These are phyloP conservation scores for Lineolata rhizophorae DNA, from an alignment of 495 filamentous ascomycete genomes.

Conservation along the genomic window DNA sequence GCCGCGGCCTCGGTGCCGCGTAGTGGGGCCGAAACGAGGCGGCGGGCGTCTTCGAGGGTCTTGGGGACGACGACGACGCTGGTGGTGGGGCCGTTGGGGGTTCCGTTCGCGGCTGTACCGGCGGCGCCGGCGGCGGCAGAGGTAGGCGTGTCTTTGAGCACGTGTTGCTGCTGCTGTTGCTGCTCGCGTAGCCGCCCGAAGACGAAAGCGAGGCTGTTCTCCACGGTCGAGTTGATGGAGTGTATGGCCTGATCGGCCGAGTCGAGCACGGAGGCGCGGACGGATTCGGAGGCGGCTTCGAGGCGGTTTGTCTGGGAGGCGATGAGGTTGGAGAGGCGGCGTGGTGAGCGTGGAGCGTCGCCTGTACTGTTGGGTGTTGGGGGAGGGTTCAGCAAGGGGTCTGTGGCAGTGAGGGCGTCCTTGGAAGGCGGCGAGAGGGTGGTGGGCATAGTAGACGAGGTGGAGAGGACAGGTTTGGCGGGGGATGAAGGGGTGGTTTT, in stretches of 20 bases:
- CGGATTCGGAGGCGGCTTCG: conserved; percentile 58
- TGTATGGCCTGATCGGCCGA: conserved; percentile 83
- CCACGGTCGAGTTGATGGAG: conserved; percentile 67
- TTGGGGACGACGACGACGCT: conserved; percentile 45
- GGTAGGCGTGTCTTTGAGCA: conserved; percentile 23
- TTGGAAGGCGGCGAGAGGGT: conserved; percentile 16
- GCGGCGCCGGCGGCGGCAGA: too few relatives aligned
- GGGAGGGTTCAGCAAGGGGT: too few relatives aligned
- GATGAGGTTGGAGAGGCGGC: conserved; percentile 56
- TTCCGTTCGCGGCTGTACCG: conserved; percentile 1
- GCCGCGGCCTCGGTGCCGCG: conserved; percentile 15
- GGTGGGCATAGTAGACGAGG: conserved; percentile 17
- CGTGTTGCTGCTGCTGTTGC: conserved; percentile 14
- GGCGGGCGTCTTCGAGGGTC: conserved; percentile 79
- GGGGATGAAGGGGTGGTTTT: conserved; percentile 14
- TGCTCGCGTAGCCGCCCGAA: conserved; percentile 69
- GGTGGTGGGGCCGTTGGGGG: background rate
- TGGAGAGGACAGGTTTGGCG: conserved; percentile 21
- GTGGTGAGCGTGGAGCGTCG: conserved; percentile 23
- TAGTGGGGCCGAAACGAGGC: conserved; percentile 54
- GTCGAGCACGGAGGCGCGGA: conserved; percentile 52
- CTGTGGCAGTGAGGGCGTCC: conserved; percentile 14
- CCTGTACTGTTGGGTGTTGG: conserved; percentile 23
- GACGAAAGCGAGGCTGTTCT: conserved; percentile 81
- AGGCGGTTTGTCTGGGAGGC: conserved; percentile 29